These are phyloP conservation scores for Colletotrichum sidae DNA, from an alignment of 2,329 filamentous ascomycete species.

Conservation along the genomic window DNA sequence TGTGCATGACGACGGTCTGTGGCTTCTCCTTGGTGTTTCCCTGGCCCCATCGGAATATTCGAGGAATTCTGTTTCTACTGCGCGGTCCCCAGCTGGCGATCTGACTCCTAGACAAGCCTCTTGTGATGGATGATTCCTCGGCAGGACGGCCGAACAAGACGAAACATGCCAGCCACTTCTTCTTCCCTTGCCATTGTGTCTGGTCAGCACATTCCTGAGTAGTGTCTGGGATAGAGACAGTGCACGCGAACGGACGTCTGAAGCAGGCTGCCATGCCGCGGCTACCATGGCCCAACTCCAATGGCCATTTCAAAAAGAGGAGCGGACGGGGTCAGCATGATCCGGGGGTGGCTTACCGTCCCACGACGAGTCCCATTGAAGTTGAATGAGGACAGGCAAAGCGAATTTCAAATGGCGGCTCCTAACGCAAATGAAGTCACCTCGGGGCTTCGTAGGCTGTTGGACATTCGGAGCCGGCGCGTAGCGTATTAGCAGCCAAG, in stretches of 20 bases:
- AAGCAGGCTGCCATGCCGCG: slow-evolving; percentile 8
- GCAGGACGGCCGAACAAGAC: slow-evolving; percentile 8
- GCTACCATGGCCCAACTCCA: slow-evolving; percentile 14
- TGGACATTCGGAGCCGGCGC: slow-evolving; percentile 24
- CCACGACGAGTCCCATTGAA: slow-evolving; percentile 1
- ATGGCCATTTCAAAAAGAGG: slow-evolving; percentile 17
- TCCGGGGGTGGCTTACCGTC: slow-evolving; percentile 23
- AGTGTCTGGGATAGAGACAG: not conserved
- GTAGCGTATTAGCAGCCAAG: not conserved
- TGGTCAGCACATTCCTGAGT: slow-evolving; percentile 8
- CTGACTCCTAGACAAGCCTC: not conserved
- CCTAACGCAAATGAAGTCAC: slow-evolving; percentile 24
- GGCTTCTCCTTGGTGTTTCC: slow-evolving; percentile 15
- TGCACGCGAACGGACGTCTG: slow-evolving; percentile 6
- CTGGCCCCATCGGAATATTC: slow-evolving; percentile 9
- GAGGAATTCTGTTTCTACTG: slow-evolving; percentile 9
- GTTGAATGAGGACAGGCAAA: not conserved
- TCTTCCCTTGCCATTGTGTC: slow-evolving; percentile 1
- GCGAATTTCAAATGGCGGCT: not conserved
- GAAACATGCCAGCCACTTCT: not conserved
- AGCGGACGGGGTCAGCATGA: slow-evolving; percentile 4
- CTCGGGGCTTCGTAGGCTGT: not conserved
- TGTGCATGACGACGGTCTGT: not conserved
- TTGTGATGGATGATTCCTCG: not conserved
- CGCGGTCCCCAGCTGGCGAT: not conserved